Percentiles rank a stretch among this genome's conserved stretches.
Conservation (phyloP, 129 eudicot species). For the Flaveria trinervia region DNA sequence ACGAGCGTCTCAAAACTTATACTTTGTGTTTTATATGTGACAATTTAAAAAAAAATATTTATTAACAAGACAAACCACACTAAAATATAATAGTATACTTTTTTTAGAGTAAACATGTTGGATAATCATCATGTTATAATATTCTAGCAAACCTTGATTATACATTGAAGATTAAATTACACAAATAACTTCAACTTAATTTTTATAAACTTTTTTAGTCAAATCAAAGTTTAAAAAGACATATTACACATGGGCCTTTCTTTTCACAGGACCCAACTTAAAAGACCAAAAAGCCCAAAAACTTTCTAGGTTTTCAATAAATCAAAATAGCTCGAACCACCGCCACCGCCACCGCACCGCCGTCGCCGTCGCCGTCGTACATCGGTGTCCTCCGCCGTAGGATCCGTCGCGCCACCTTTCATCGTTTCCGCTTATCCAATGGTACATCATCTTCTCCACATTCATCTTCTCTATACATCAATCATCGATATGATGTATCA, state of each 20-base stretch:
- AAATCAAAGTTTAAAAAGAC: background rate
- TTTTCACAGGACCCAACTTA: background rate
- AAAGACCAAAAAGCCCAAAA: background rate
- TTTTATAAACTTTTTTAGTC: background rate
- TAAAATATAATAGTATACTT: too few relatives aligned
- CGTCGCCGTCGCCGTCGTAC: background rate
- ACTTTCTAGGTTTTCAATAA: background rate
- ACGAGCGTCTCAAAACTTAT: too few relatives aligned
- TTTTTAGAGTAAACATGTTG: too few relatives aligned
- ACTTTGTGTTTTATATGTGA: background rate
- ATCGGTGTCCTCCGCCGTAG: background rate
- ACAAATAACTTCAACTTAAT: too few relatives aligned
- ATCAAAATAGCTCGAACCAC: background rate
- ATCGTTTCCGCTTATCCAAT: background rate
- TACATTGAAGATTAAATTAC: too few relatives aligned
- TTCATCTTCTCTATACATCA: background rate
- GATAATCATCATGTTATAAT: too few relatives aligned
- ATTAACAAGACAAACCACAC: background rate
- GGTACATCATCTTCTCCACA: background rate
- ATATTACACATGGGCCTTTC: background rate
- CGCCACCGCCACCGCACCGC: too few relatives aligned
- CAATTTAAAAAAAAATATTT: too few relatives aligned
- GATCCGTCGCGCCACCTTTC: background rate
- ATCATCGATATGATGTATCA: background rate
- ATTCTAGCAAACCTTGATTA: background rate